Base-by-base conservation (phyloP, 139 green algal genomes). In the Chlamydomonas incerta region DNA sequence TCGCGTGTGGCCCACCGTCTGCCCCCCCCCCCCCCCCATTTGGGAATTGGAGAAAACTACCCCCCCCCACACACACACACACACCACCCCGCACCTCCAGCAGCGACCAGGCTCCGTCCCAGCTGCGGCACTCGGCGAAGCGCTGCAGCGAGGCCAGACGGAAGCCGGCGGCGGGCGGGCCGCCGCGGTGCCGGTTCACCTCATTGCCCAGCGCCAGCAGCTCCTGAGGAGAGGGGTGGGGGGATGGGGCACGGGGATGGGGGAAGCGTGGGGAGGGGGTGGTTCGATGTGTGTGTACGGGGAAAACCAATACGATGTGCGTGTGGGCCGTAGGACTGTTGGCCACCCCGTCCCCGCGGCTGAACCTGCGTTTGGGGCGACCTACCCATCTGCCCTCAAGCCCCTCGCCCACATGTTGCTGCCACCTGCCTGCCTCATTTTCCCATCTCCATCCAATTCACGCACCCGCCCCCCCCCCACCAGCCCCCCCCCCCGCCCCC, bases 121-220 rank as follows among this genome's bases (percentile, higher is more conserved):
- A 86, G 55, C n/a, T 72, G 34, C 69, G 68, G 52, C 79, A 46
- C 34, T 86, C 80, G 4, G 34, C 50, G 67, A 86, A 80, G 28
- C 31, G 46, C 50, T 70, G 60, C 14, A 86, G 69, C 41, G 68
- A 80, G 0, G 52, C 63, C 34, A 69, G 33, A 46, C 58, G 58
- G 80, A 86, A 86, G 21, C 80, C 80, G 9, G 55, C 67, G 20
- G 80, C 80, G 52, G 33, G 52, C 3, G 68, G 5, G 6, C 15
- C 47, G 9, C 52, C 33, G 50, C 80, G 67, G 80, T 86, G 80
- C 9, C 35, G 34, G 68, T 86, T 86, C 0, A 86, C 52, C 55
- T 70, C 68, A 33, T 86, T 86, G 52, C 80, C 80, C 35, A 79
- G 55, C 33, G 67, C 34, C 31, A 86, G 68, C 52, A 86, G 68